phyloP scores from a whole-genome alignment of 495 filamentous ascomycete genomes.

The Stereocaulon alpinum region DNA sequence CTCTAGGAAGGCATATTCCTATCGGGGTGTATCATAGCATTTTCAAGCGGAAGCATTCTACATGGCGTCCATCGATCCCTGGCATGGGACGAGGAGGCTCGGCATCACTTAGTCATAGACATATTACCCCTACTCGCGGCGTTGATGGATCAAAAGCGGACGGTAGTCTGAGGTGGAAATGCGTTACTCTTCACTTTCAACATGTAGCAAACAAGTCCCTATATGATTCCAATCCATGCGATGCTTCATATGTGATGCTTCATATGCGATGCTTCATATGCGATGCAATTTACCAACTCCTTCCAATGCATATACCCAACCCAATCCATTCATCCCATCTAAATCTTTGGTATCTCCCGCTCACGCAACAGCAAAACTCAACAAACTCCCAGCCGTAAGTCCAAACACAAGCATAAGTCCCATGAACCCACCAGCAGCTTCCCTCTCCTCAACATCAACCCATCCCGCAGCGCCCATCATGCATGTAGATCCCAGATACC shows the following conservation, averaged over 20 bases:
- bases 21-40: not conserved
- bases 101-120: not conserved
- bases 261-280: too few relatives aligned
- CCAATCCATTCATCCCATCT: not conserved
- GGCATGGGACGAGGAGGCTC: not conserved
- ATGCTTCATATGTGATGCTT: too few relatives aligned
- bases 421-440: conserved; percentile 93
- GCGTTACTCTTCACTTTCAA: not conserved
- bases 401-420: conserved; percentile 76
- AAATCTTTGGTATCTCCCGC: not conserved
- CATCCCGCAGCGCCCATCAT: conserved; percentile 84
- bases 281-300: not conserved
- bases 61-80: not conserved
- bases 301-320: not conserved
- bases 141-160: not conserved
- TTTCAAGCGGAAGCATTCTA: not conserved
- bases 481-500: conserved; percentile 68
- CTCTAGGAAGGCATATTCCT: not conserved
- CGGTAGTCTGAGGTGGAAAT: not conserved
- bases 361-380: conserved; percentile 65
- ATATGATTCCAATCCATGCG: too few relatives aligned
- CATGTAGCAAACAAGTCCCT: not conserved
- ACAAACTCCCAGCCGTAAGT: conserved; percentile 70
- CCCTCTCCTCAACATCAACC: conserved; percentile 69
- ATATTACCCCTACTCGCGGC: conserved; percentile 12